Evolutionary conservation across 257 asterid species (phyloP).

Genomic region (Solanum chmielewskii): DNA sequence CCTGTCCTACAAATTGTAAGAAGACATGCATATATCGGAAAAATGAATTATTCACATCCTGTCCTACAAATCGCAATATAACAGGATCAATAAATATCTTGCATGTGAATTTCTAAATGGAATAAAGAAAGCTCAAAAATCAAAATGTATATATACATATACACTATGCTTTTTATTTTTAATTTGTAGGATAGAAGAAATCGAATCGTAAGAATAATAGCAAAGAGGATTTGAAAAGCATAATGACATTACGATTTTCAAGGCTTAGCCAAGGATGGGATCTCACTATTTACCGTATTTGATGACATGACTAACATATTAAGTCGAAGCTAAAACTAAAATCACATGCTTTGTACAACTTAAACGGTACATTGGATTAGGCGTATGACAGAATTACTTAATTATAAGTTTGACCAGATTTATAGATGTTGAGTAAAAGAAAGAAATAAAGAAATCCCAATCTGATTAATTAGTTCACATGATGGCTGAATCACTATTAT

Average conservation of each 20-base stretch:
- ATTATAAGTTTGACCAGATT: neutral
- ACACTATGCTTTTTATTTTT: neutral
- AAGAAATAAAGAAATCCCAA: neutral
- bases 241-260: neutral
- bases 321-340: neutral
- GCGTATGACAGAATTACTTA: neutral
- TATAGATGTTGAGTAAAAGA: neutral
- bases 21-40: neutral
- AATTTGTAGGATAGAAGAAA: neutral
- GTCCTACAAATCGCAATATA: neutral
- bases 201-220: neutral
- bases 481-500: neutral
- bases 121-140: neutral
- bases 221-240: neutral
- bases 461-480: neutral
- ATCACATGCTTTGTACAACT: neutral
- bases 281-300: neutral
- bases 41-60: neutral
- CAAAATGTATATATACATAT: neutral
- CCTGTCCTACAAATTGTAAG: neutral
- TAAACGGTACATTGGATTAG: neutral
- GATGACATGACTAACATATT: neutral
- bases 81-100: neutral
- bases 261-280: neutral
- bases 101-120: neutral